A percentile compares a stretch with the other conserved stretches of the same genome.
phyloP scores from a whole-genome alignment of 2,329 filamentous ascomycete genomes.

The Fusarium sp. region DNA sequence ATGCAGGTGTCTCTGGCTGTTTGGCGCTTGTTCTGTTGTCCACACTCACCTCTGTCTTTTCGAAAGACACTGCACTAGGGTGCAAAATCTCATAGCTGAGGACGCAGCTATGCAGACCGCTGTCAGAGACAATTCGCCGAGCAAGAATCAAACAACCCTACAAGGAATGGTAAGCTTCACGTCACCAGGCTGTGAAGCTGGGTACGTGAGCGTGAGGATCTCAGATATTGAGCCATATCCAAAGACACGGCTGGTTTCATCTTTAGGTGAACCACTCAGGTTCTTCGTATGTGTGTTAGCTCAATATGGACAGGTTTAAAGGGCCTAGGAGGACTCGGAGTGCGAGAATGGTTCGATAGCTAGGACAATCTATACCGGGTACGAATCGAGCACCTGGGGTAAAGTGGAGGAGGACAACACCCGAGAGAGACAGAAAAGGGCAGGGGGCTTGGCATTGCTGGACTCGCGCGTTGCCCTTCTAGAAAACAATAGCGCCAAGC shows the following conservation, averaged over 20 bases:
- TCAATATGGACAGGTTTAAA: conserved; percentile 17
- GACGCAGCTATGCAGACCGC: conserved; percentile 9
- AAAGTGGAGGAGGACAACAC: conserved; percentile 40
- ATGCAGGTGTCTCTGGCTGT: background rate
- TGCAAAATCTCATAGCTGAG: conserved; percentile 11
- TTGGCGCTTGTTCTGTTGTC: conserved; percentile 5
- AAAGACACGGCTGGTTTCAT: conserved; percentile 41
- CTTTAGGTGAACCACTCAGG: conserved; percentile 42
- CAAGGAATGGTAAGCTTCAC: conserved; percentile 15
- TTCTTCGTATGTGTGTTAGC: conserved; percentile 26
- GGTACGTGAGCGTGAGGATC: conserved; percentile 12
- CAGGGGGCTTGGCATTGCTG: conserved; percentile 35
- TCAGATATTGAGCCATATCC: conserved; percentile 34
- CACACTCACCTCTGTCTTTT: background rate
- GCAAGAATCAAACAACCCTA: background rate
- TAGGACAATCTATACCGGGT: conserved; percentile 27
- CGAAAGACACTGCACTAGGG: background rate
- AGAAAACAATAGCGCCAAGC: conserved; percentile 34
- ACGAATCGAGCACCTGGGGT: conserved; percentile 43
- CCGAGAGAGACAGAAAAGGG: conserved; percentile 26
- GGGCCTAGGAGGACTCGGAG: conserved; percentile 10
- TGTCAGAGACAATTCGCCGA: conserved; percentile 18
- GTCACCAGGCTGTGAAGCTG: conserved; percentile 10
- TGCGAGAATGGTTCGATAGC: conserved; percentile 42
- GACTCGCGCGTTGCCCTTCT: conserved; percentile 36